Evolutionary conservation across 2,329 filamentous ascomycete genomes (phyloP), one percentile per base, ranked within the genome.

Genomic region (Cadophora gregata): DNA sequence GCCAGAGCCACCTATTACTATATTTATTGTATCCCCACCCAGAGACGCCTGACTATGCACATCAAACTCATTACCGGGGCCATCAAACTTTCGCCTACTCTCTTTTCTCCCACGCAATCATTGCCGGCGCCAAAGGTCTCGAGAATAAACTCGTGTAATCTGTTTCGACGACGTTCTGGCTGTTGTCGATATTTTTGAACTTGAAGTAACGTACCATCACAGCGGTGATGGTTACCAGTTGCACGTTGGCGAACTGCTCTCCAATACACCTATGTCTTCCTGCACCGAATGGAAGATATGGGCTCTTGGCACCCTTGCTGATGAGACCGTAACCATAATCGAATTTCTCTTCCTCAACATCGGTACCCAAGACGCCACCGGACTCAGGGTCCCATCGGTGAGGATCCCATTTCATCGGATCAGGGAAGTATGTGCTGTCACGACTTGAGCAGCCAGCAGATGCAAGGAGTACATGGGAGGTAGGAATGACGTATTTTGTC

Each of bases 241-340:
- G 95, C 66, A 96, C 85, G 78, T 96, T 97, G 73, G 95, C 95
- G 79, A 97, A 98, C 76, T 97, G 93, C 84, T 98, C 95, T 71
- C 95, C 95, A 76, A 98, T 97, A 81, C 95, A 98, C 72, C 95
- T 86, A 81, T 98, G 95, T 72, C 95, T 86, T 50, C 95, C 95
- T 33, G 94, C 95, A 66, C 95, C 95, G 77, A 98, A 98, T 1
- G 95, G 95, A 58, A 98, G 87, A 79, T 97, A 98, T 0, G 95
- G 94, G 62, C 92, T 96, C 67, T 88, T 88, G 16, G 93, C 90
- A 64, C 95, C 95, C 84, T 97, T 97, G 84, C 88, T 94, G 72
- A 97, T 91, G 60, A 97, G 83, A 69, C 95, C 95, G 79, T 97
- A 97, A 38, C 95, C 95, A 78, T 97, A 97, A 78, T 97, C 95